Base-by-base conservation (phyloP, 2,329 filamentous ascomycete species). In the Hypoxylon sp. region DNA sequence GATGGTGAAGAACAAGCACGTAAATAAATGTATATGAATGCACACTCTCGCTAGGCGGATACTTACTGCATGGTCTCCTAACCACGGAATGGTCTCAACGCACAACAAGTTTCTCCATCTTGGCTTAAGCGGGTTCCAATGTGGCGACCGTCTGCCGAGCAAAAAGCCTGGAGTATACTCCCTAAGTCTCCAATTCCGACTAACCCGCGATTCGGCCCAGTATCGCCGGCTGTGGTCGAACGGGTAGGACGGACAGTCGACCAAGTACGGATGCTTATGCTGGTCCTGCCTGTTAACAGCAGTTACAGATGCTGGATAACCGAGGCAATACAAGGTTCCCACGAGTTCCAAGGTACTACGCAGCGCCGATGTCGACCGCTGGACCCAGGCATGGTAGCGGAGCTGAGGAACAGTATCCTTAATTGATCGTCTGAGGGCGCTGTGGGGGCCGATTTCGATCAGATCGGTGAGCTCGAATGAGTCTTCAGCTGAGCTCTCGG, bases 31-130 rank as follows among this genome's bases (percentile, higher is more conserved):
- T n/a, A n/a, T n/a, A n/a, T n/a, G n/a, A n/a, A n/a, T n/a, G n/a
- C 25, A 27, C 25, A 27, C 6, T 27, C 6, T 27, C 25, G 3
- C 25, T 6, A 27, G n/a, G n/a, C n/a, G n/a, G n/a, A n/a, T n/a
- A n/a, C n/a, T n/a, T n/a, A 83, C 75, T 55, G 78, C 70, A 53
- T 84, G 82, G 60, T 84, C 79, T 1, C 71, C 68, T 1, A 84
- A 60, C 83, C 83, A 85, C 0, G 79, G 79, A 2, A 76, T 71
- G 8, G 80, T 76, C 4, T 77, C 70, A 0, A 79, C 43, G 0
- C 77, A 23, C 11, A 14, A 23, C 3, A 23, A 2, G 7, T 25
- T 25, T 23, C 41, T 9, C 41, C 41, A 45, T 45, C 41, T 12
- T 45, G 41, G 41, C 16, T 45, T 5, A 12, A 70, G 65, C 2